These are phyloP conservation scores for Aspergillus latus DNA, from an alignment of 2,329 filamentous ascomycete genomes.

Conservation along the genomic window DNA sequence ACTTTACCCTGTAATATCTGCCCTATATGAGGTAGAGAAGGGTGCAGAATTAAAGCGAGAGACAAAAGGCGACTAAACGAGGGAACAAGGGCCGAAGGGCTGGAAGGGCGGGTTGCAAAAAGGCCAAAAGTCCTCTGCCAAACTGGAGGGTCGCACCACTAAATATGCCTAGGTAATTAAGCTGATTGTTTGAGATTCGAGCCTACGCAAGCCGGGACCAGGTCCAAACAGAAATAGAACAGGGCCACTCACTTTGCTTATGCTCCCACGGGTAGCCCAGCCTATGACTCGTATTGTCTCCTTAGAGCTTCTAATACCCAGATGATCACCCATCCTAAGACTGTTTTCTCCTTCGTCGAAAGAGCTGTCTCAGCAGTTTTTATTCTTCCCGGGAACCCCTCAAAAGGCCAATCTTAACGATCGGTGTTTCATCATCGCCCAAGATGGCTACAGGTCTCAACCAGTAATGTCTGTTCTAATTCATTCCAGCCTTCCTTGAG, in stretches of 20 bases:
- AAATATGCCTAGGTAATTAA: constrained; percentile 9
- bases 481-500: neutral
- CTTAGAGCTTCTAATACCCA: too few relatives aligned
- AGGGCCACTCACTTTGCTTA: neutral
- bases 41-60: neutral
- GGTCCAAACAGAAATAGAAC: constrained; percentile 2
- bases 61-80: constrained; percentile 5
- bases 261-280: neutral
- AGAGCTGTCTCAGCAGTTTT: neutral
- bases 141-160: constrained; percentile 12
- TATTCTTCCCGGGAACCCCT: neutral
- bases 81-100: constrained; percentile 5
- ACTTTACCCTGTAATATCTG: neutral
- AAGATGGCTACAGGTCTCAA: constrained; percentile 9
- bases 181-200: constrained; percentile 1
- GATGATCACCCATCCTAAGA: neutral
- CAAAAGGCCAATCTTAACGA: constrained; percentile 10
- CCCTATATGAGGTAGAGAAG: neutral
- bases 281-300: neutral
- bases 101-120: constrained; percentile 1
- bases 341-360: neutral
- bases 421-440: constrained; percentile 16
- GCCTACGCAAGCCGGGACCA: constrained; percentile 3
- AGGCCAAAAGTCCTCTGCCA: constrained; percentile 1
- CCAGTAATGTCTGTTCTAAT: neutral